Conservation (phyloP, 495 filamentous ascomycete species). For the Aspergillus hancockii region DNA sequence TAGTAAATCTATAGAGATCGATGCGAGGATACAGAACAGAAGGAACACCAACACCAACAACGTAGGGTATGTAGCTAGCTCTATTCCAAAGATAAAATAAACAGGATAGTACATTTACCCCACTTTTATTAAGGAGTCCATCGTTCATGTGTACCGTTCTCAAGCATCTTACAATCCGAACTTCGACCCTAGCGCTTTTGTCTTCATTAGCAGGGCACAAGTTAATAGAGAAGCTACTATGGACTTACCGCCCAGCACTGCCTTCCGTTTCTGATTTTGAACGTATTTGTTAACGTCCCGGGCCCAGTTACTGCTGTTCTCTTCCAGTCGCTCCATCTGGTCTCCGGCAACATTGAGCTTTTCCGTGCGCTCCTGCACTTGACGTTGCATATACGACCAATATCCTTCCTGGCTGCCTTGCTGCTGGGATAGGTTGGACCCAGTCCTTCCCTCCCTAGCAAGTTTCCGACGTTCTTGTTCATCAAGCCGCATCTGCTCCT, state of each 20-base stretch:
- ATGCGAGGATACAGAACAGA: background rate
- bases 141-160: background rate
- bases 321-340: slow-evolving; percentile 75
- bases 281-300: slow-evolving; percentile 87
- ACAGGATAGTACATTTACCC: background rate
- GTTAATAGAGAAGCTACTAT: background rate
- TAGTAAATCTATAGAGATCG: background rate
- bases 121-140: background rate
- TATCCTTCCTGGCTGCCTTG: slow-evolving; percentile 56
- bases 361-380: slow-evolving; percentile 87
- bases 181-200: slow-evolving; percentile 43
- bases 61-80: slow-evolving; percentile 6
- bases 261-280: slow-evolving; percentile 77
- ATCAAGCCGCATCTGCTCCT: slow-evolving; percentile 62
- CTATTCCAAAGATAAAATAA: background rate
- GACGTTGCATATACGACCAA: slow-evolving; percentile 72
- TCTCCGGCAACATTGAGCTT: slow-evolving; percentile 81
- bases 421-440: slow-evolving; percentile 21
- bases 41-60: slow-evolving; percentile 1
- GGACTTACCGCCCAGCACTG: slow-evolving; percentile 65
- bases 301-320: slow-evolving; percentile 77
- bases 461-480: slow-evolving; percentile 57
- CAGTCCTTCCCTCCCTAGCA: slow-evolving; percentile 35
- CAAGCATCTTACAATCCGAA: slow-evolving; percentile 36
- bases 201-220: slow-evolving; percentile 9